These are phyloP conservation scores for Tricholoma sp. DNA, from an alignment of 768 basidiomycete species.

Conservation along the genomic window DNA sequence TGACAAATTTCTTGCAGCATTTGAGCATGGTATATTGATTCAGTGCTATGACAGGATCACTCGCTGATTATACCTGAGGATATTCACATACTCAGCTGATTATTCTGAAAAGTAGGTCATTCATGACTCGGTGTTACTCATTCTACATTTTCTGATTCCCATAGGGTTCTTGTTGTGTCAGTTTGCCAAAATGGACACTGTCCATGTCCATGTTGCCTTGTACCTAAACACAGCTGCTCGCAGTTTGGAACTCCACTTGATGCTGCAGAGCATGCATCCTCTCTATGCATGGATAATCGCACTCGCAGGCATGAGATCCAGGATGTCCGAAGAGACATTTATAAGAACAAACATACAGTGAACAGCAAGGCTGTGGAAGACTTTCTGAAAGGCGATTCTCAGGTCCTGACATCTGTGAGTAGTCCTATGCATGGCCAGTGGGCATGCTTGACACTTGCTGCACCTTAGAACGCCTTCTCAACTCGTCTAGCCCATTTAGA, in stretches of 20 bases:
- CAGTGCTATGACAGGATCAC: too few species aligned
- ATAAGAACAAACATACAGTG: background rate
- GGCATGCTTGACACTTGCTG: background rate
- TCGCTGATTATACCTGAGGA: constrained; percentile 14
- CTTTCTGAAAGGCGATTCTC: constrained; percentile 1
- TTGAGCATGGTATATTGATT: too few species aligned
- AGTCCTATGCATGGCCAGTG: too few species aligned
- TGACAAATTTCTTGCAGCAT: too few species aligned
- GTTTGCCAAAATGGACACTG: background rate
- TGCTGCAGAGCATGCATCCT: background rate
- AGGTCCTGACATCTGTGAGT: constrained; percentile 10
- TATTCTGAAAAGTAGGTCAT: constrained; percentile 30
- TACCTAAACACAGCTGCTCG: background rate
- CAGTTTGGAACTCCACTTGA: background rate
- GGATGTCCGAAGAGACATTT: constrained; percentile 1
- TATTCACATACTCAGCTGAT: constrained; percentile 30
- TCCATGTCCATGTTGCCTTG: background rate
- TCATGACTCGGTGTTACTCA: background rate
- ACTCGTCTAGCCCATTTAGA: background rate
- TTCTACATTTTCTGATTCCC: too few species aligned
- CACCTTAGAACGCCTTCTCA: background rate
- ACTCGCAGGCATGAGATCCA: background rate
- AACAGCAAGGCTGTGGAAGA: constrained; percentile 6
- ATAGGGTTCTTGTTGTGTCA: background rate
- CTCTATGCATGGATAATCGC: background rate